Base-by-base conservation (phyloP, 2,329 filamentous ascomycete genomes). In the Alternaria longipes region DNA sequence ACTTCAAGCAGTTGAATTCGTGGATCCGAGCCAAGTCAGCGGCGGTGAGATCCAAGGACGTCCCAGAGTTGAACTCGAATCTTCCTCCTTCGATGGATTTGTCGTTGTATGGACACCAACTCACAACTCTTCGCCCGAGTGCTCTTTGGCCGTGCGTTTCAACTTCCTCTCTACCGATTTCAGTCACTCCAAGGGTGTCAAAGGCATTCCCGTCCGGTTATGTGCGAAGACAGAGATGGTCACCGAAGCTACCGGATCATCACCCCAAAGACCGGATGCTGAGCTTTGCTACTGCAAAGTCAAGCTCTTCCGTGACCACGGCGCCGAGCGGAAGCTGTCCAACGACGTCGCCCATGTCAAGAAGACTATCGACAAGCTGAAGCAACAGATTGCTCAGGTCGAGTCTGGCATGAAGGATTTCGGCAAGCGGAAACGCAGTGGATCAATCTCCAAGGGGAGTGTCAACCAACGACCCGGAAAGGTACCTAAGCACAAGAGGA, bases 131-230 rank as follows among this genome's bases (percentile, higher is more conserved):
- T 80, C 83, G 0, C 83, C 90, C 4, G 93, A 97, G 71, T 95
- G 93, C 77, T 91, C 89, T 50, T 88, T 99, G 57, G 91, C 93
- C 8, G 92, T 98, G 12, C 91, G 95, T 46, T 99, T 98, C 84
- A 99, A 99, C 81, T 99, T 99, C 75, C 84, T 99, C 0, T 99
- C 95, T 0, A 99, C 95, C 8, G 95, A 99, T 76, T 99, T 98
- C 77, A 98, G 94, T 78, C 95, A 98, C 75, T 98, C 95, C 9
- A 99, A 99, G 76, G 95, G 95, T 46, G 95, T 99, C 50, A 99
- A 98, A 80, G 95, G 95, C 36, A 97, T 98, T 66, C 94, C 95
- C 0, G 94, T 99, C 5, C 85, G 95, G 56, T 85, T 98, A 0
- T 98, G 94, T 78, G 89, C 94, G 14, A 98, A 98, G 80, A 98